Percentiles rank a stretch among this genome's conserved stretches.
These are phyloP conservation scores for Prunus mira DNA, from an alignment of 306 rosid genomes.

Conservation along the genomic window DNA sequence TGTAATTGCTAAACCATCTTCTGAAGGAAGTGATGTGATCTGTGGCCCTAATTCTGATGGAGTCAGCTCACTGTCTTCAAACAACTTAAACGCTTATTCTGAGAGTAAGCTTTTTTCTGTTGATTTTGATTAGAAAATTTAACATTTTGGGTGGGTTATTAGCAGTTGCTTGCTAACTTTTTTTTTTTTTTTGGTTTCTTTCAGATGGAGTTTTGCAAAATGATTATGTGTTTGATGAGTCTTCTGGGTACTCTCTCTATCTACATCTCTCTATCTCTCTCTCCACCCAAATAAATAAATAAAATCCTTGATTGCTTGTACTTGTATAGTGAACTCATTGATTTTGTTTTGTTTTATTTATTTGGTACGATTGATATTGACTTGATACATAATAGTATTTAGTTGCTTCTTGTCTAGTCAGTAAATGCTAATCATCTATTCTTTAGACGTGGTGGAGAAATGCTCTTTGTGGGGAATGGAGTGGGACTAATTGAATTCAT, in stretches of 20 bases:
- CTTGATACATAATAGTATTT: not conserved
- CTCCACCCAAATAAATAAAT: not conserved
- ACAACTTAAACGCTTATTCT: conserved; percentile 25
- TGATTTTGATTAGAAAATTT: not conserved
- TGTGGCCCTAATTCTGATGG: conserved; percentile 29
- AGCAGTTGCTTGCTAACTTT: conserved; percentile 7
- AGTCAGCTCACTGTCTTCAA: conserved; percentile 20
- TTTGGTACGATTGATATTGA: not conserved
- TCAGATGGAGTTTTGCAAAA: conserved; percentile 17
- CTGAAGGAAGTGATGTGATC: conserved; percentile 38
- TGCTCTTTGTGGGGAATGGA: not conserved
- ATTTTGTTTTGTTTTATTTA: not conserved
- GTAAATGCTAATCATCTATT: not conserved
- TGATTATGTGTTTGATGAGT: conserved; percentile 33
- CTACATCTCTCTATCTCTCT: not conserved
- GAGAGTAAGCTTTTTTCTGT: conserved; percentile 36
- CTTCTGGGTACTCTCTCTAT: conserved; percentile 22
- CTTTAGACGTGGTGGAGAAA: not conserved
- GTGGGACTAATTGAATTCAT: not conserved
- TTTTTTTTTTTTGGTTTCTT: not conserved
- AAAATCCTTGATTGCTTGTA: no score
- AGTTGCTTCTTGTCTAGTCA: not conserved
- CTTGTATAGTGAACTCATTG: no score
- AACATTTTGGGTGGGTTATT: not conserved
- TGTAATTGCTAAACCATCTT: conserved; percentile 43